Evolutionary conservation across 2,329 filamentous ascomycete genomes (phyloP).

Genomic region (Cercospora nicotianae): DNA sequence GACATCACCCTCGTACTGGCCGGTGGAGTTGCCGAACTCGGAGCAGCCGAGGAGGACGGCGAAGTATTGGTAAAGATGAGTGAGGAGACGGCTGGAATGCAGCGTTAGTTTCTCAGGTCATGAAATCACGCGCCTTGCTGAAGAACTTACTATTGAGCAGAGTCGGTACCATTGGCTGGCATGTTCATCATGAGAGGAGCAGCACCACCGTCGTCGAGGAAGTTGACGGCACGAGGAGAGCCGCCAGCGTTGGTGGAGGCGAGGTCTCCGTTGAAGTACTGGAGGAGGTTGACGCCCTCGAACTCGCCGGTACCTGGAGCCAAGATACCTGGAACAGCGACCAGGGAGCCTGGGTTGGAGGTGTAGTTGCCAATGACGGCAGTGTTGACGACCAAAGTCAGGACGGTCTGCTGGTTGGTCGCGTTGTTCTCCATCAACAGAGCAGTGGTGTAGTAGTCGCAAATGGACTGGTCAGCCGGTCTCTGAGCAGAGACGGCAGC

Average conservation of each 20-base stretch:
- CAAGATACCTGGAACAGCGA: conserved; percentile 58
- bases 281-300: conserved; percentile 56
- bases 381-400: conserved; percentile 62
- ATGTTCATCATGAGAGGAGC: conserved; percentile 57
- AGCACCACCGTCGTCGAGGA: conserved; percentile 61
- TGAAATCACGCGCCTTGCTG: too few species aligned
- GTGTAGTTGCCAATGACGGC: conserved; percentile 57
- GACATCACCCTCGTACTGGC: conserved; percentile 51
- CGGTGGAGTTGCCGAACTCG: conserved; percentile 51
- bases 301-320: conserved; percentile 52
- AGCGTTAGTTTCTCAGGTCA: too few species aligned
- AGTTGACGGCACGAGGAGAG: conserved; percentile 55
- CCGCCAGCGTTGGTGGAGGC: conserved; percentile 55
- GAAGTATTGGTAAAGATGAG: conserved; percentile 64
- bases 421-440: conserved; percentile 60
- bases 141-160: conserved; percentile 56
- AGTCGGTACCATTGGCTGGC: conserved; percentile 53
- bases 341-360: conserved; percentile 17
- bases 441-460: conserved; percentile 64
- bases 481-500: conserved; percentile 43
- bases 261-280: conserved; percentile 60
- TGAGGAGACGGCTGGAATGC: conserved; percentile 59
- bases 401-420: conserved; percentile 56
- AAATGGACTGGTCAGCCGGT: conserved; percentile 54
- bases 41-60: conserved; percentile 59